Percentiles rank a stretch among this genome's conserved stretches.
phyloP scores from a whole-genome alignment of 371 early-diverging fungal genomes.

The Rhizopus sp. region DNA sequence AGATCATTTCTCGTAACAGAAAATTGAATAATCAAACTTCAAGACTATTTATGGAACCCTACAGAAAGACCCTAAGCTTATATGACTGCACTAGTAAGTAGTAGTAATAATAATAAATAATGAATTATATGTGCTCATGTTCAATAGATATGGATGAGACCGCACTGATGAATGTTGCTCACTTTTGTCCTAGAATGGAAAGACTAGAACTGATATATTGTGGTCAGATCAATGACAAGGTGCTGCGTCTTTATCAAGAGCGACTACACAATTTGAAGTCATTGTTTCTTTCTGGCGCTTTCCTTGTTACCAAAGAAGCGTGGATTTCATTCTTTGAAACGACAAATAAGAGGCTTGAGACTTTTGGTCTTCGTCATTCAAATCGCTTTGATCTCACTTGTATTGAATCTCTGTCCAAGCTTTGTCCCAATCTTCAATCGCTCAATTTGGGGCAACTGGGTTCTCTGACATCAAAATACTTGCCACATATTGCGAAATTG shows the following conservation, averaged over 20 bases:
- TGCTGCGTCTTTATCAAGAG: slow-evolving; percentile 46
- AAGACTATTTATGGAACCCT: slow-evolving; percentile 72
- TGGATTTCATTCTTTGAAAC: slow-evolving; percentile 65
- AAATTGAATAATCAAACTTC: slow-evolving; percentile 65
- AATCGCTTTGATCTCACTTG: slow-evolving; percentile 58
- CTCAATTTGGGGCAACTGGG: slow-evolving; percentile 61
- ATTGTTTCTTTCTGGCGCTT: slow-evolving; percentile 74
- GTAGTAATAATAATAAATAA: neutral
- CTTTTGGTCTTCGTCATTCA: slow-evolving; percentile 62
- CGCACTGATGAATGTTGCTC: slow-evolving; percentile 61
- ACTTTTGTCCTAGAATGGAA: slow-evolving; percentile 64
- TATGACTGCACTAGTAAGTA: slow-evolving; percentile 79
- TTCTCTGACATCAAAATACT: slow-evolving; percentile 54
- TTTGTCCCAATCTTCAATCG: slow-evolving; percentile 57
- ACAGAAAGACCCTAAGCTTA: slow-evolving; percentile 55
- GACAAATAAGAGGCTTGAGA: slow-evolving; percentile 52
- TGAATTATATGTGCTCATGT: neutral
- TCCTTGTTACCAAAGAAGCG: slow-evolving; percentile 61
- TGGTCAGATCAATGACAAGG: slow-evolving; percentile 71
- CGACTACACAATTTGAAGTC: slow-evolving; percentile 54
- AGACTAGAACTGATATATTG: slow-evolving; percentile 71
- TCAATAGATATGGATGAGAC: slow-evolving; percentile 54
- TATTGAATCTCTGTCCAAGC: slow-evolving; percentile 53
- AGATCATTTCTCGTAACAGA: slow-evolving; percentile 80
- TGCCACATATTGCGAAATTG: slow-evolving; percentile 39